Conservation (phyloP, 176 grass and related monocot species). For the Carex myosuroides region DNA sequence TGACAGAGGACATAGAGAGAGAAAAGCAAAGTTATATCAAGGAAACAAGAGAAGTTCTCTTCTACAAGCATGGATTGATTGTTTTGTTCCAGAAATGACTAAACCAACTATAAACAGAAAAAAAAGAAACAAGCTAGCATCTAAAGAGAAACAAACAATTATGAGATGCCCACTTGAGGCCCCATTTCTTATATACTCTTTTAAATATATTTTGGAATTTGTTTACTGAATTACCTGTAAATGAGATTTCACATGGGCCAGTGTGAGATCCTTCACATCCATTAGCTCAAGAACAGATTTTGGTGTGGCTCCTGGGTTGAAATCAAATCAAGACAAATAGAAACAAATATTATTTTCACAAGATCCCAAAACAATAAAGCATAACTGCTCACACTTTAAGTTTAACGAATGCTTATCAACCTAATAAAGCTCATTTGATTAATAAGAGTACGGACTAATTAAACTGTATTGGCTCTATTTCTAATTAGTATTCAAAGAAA, state of each 20-base stretch:
- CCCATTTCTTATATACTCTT: background rate
- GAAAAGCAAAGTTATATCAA: background rate
- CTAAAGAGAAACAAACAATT: constrained; percentile 17
- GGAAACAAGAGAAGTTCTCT: background rate
- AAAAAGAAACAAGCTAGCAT: constrained; percentile 12
- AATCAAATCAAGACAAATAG: background rate
- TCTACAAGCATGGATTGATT: background rate
- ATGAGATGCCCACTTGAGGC: background rate
- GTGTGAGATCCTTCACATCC: constrained; percentile 51
- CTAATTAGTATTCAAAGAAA: no score
- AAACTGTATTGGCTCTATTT: background rate
- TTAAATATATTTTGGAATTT: background rate
- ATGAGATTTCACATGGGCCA: constrained; percentile 52
- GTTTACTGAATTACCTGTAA: constrained; percentile 33
- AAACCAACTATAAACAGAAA: constrained; percentile 8
- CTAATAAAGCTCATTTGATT: background rate
- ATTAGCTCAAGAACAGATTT: constrained; percentile 53
- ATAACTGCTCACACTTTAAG: background rate
- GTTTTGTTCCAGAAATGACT: constrained; percentile 2
- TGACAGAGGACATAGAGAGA: background rate
- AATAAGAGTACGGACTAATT: background rate
- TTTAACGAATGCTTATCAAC: background rate
- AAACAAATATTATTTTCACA: background rate
- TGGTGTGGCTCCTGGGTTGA: constrained; percentile 34
- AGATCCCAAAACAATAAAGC: background rate